Conservation (phyloP, 176 grass and related monocot species). For the Carex cristatella region DNA sequence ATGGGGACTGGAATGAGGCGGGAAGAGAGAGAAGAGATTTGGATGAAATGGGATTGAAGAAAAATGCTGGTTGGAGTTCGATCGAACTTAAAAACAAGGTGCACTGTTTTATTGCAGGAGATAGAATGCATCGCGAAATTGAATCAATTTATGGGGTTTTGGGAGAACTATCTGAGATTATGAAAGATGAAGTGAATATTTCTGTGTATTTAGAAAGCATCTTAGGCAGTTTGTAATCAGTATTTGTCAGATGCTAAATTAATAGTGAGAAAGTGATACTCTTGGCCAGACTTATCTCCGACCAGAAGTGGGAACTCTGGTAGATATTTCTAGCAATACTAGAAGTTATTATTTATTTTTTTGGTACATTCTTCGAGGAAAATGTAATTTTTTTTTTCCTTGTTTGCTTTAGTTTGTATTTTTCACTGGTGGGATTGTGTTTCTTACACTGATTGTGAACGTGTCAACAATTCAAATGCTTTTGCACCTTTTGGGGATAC, state of each 20-base stretch:
- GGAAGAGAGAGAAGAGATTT: no score
- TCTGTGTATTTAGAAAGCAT: no score
- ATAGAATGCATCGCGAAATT: no score
- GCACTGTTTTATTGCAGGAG: no score
- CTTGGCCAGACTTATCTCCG: constrained; percentile 41
- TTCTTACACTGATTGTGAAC: constrained; percentile 84
- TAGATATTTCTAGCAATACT: constrained; percentile 24
- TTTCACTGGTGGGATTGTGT: constrained; percentile 89
- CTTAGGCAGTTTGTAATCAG: no score
- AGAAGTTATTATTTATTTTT: neutral
- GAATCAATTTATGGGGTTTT: no score
- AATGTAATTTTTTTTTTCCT: constrained; percentile 24
- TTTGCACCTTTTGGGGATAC: constrained; percentile 54
- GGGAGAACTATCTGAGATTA: no score
- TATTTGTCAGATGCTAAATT: neutral
- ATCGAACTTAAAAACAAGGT: no score
- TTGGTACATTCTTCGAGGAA: neutral
- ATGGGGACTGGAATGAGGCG: no score
- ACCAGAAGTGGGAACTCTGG: constrained; percentile 73
- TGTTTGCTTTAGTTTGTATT: constrained; percentile 64
- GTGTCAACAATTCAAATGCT: constrained; percentile 88
- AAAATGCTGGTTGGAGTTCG: no score
- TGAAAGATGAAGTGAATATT: no score
- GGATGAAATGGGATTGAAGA: no score
- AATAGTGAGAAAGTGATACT: constrained; percentile 42